Evolutionary conservation across 495 filamentous ascomycete species (phyloP), one percentile per base, ranked within the genome.

Genomic region (Penicillium dipodomyicola): DNA sequence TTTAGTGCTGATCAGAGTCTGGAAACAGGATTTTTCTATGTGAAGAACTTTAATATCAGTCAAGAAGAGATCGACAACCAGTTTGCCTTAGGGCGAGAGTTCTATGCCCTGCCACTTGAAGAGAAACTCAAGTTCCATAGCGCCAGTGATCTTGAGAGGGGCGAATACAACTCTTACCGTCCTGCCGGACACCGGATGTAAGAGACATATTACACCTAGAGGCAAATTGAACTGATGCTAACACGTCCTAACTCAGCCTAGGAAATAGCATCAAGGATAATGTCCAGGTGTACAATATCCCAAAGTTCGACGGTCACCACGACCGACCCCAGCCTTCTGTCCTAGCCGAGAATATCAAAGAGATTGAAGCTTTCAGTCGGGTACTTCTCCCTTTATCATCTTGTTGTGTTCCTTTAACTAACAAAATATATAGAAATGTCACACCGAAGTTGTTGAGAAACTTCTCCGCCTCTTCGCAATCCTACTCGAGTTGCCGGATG

Each of bases 21-120:
- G 7, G 0, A 35, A 23, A 39, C 17, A 74, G 70, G 72, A 11
- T 84, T 83, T 65, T 83, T 83, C 67, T 82, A 83, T 57, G 77
- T 84, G 6, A 77, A 72, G 41, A 77, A 78, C 62, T 79, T 81
- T 57, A 81, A 80, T 35, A 76, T 85, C 42, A 69, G 68, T 32
- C 75, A 84, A 53, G 82, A 84, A 48, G 75, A 83, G 59, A 71
- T 86, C 9, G 72, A 79, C 48, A 72, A 72, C 25, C 83, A 86
- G 56, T 86, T 83, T 53, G 78, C 80, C 41, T 64, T 85, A 0
- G 82, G 75, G 20, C 76, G 77, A 46, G 75, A 77, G 23, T 77
- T 84, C 61, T 82, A 83, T 66, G 65, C 72, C 5, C 74, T 87
- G 0, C 80, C 81, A 0, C 63, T 77, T 12, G 79, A 83, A 27